Evolutionary conservation across 176 grass and related monocot genomes (phyloP).

Genomic region (Cocos nucifera): DNA sequence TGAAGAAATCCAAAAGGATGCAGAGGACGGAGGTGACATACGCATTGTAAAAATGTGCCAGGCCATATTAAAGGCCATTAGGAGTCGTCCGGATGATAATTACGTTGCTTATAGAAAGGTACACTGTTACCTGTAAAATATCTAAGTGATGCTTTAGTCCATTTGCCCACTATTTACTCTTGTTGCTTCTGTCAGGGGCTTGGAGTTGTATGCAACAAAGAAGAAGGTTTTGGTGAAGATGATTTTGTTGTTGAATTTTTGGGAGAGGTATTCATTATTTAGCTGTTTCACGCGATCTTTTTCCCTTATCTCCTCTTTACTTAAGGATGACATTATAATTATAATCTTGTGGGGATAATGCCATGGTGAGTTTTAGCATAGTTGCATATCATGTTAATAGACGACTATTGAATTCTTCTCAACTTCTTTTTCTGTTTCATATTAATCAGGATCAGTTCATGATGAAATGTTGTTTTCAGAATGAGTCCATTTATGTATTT

Average conservation of each 20-base stretch:
- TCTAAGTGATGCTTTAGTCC: slow-evolving; percentile 9
- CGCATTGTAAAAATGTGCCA: slow-evolving; percentile 59
- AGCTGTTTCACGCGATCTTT: too few species aligned
- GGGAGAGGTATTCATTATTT: slow-evolving; percentile 58
- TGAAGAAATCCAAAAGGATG: slow-evolving; percentile 70
- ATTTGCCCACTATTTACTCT: slow-evolving; percentile 5
- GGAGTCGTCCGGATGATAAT: slow-evolving; percentile 64
- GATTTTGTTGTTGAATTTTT: slow-evolving; percentile 98
- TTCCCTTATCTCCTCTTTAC: too few species aligned
- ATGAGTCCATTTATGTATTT: too few species aligned
- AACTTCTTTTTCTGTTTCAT: too few species aligned
- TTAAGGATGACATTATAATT: too few species aligned
- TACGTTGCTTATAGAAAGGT: slow-evolving; percentile 98
- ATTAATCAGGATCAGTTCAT: too few species aligned
- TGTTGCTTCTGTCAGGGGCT: slow-evolving; percentile 51
- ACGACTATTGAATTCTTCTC: too few species aligned
- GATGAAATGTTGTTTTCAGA: too few species aligned
- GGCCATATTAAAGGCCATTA: slow-evolving; percentile 65
- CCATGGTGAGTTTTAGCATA: too few species aligned
- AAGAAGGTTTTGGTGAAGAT: slow-evolving; percentile 73
- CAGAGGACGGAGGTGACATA: slow-evolving; percentile 55
- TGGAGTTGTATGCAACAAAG: slow-evolving; percentile 94
- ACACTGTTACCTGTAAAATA: slow-evolving; percentile 10
- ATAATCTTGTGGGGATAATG: too few species aligned
- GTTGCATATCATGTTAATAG: too few species aligned